Evolutionary conservation across 257 asterid genomes (phyloP).

Genomic region (Nicotiana sylvestris): DNA sequence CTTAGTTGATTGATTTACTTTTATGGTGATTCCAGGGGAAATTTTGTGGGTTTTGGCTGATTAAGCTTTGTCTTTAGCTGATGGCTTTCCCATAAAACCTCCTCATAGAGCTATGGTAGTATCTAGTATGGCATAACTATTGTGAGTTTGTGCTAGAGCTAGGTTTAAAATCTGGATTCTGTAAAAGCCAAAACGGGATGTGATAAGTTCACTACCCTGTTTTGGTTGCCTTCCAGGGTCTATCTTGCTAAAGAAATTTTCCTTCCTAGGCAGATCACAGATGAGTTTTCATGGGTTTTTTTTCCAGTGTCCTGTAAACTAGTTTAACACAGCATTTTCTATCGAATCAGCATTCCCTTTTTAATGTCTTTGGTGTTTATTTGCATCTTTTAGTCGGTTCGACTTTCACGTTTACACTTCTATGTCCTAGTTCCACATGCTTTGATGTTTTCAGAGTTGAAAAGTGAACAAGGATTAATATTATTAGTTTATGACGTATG

Average conservation of each 20-base stretch:
- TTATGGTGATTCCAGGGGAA: not conserved
- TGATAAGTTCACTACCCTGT: not conserved
- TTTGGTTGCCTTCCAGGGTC: not conserved
- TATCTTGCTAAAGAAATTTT: not conserved
- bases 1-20: not conserved
- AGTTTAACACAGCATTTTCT: not conserved
- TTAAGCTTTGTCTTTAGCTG: not conserved
- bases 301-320: not conserved
- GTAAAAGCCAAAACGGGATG: not conserved
- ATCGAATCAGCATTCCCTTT: not conserved
- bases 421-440: not conserved
- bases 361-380: not conserved
- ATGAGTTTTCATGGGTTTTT: not conserved
- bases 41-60: conserved; percentile 1
- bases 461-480: not conserved
- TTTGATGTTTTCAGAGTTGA: not conserved
- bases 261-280: not conserved
- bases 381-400: not conserved
- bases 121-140: not conserved
- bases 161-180: not conserved
- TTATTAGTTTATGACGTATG: not conserved
- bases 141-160: not conserved
- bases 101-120: not conserved
- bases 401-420: not conserved
- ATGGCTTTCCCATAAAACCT: not conserved